Conservation (phyloP, 768 basidiomycete genomes). For the Austroboletus eburneus region DNA sequence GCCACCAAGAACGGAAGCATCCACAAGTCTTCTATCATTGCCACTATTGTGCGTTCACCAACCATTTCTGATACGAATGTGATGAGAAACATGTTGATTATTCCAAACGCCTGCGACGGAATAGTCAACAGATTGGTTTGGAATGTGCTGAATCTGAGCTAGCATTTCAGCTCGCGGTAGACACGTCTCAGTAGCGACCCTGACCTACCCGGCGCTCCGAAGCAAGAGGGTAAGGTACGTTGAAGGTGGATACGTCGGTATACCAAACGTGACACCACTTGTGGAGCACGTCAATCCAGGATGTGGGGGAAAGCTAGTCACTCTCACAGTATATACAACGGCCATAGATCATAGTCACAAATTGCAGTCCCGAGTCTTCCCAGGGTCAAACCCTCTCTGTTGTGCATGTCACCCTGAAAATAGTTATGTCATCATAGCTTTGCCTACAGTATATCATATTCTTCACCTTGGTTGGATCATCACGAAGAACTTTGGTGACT, state of each 20-base stretch:
- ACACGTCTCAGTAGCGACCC: neutral
- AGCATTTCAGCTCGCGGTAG: neutral
- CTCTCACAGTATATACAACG: constrained; percentile 49
- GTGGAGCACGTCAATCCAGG: neutral
- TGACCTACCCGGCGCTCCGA: constrained; percentile 44
- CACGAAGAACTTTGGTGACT: constrained; percentile 54
- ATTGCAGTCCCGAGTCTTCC: constrained; percentile 50
- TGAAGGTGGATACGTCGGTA: constrained; percentile 45
- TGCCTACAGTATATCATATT: no score
- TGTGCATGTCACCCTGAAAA: constrained; percentile 53
- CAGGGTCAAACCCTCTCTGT: constrained; percentile 53
- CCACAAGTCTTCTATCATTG: constrained; percentile 58
- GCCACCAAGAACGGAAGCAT: constrained; percentile 57
- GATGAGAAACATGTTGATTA: constrained; percentile 49
- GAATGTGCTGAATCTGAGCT: constrained; percentile 52
- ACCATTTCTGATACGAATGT: constrained; percentile 49
- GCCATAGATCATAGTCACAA: constrained; percentile 65
- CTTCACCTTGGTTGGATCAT: constrained; percentile 56
- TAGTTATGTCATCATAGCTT: neutral
- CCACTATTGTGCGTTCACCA: constrained; percentile 50
- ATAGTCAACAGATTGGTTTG: constrained; percentile 60
- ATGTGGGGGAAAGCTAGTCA: neutral
- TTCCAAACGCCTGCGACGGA: constrained; percentile 48
- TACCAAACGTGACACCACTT: constrained; percentile 53
- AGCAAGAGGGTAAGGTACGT: constrained; percentile 60